phyloP scores from a whole-genome alignment of 2,329 filamentous ascomycete genomes.

The Rachicladosporium sp. region DNA sequence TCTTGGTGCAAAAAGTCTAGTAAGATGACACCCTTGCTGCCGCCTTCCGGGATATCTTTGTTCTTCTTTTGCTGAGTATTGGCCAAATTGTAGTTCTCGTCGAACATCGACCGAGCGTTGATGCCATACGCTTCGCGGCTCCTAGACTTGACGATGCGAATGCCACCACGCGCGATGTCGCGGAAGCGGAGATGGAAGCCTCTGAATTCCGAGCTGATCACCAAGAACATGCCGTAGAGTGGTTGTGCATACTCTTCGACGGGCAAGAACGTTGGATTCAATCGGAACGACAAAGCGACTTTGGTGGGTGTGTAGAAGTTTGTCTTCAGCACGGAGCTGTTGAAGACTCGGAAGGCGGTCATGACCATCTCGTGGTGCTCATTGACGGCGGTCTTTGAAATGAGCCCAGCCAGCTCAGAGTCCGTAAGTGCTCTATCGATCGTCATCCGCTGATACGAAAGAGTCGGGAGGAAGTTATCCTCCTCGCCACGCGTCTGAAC shows the following conservation, averaged over 20 bases:
- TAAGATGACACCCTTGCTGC: slow-evolving; percentile 93
- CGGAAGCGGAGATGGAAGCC: slow-evolving; percentile 97
- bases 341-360: slow-evolving; percentile 93
- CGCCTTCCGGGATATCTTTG: slow-evolving; percentile 97
- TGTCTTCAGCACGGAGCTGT: slow-evolving; percentile 84
- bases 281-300: slow-evolving; percentile 90
- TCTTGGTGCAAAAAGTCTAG: slow-evolving; percentile 91
- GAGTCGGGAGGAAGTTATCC: slow-evolving; percentile 58
- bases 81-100: slow-evolving; percentile 96
- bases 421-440: slow-evolving; percentile 67
- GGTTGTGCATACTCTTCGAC: slow-evolving; percentile 85
- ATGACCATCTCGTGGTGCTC: slow-evolving; percentile 98
- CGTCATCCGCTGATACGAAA: slow-evolving; percentile 54
- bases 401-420: slow-evolving; percentile 58
- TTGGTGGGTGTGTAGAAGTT: slow-evolving; percentile 98
- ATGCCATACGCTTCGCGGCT: slow-evolving; percentile 93
- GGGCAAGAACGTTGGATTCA: slow-evolving; percentile 81
- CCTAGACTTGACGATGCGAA: slow-evolving; percentile 95
- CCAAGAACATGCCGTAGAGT: slow-evolving; percentile 95
- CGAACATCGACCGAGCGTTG: slow-evolving; percentile 91
- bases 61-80: slow-evolving; percentile 99
- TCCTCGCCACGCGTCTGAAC: slow-evolving; percentile 52
- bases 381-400: slow-evolving; percentile 69
- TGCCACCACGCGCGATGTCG: slow-evolving; percentile 91
- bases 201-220: slow-evolving; percentile 91